phyloP scores from a whole-genome alignment of 371 early-diverging fungal genomes.

The Syncephalastrum monosporum region DNA sequence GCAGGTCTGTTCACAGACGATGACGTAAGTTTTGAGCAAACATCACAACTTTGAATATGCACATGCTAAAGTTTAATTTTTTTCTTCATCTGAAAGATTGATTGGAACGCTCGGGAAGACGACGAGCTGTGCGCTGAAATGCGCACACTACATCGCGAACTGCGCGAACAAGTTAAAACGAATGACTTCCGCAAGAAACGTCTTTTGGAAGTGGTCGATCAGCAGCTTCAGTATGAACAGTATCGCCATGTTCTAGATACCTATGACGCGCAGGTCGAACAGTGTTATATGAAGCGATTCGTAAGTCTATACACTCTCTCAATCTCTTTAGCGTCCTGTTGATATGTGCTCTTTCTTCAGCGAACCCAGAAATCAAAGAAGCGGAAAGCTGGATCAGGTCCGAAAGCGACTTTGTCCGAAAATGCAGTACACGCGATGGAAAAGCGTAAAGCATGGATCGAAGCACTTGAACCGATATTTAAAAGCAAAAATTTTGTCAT shows the following conservation, averaged over 20 bases:
- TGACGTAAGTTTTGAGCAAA: constrained; percentile 48
- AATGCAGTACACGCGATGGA: constrained; percentile 55
- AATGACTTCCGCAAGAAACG: constrained; percentile 70
- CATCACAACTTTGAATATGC: background rate
- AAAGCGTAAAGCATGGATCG: constrained; percentile 51
- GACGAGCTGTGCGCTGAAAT: constrained; percentile 86
- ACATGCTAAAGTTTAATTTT: background rate
- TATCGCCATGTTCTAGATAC: constrained; percentile 85
- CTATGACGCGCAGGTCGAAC: constrained; percentile 84
- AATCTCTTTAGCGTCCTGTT: background rate
- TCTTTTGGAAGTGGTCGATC: constrained; percentile 67
- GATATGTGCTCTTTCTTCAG: constrained; percentile 15
- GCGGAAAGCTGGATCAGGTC: constrained; percentile 58
- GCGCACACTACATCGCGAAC: constrained; percentile 62
- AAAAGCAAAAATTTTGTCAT: constrained; percentile 36
- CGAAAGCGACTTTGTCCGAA: constrained; percentile 52
- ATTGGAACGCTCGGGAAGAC: constrained; percentile 75
- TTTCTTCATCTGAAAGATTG: constrained; percentile 32
- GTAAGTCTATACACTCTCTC: constrained; percentile 45
- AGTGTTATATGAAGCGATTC: constrained; percentile 80
- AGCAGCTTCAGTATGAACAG: constrained; percentile 86
- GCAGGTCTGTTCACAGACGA: constrained; percentile 82
- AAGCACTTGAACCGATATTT: constrained; percentile 39
- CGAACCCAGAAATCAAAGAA: constrained; percentile 75
- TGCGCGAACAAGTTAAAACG: constrained; percentile 67